Evolutionary conservation across 169 alveolate species (phyloP).

Genomic region (Cystoisospora suis): DNA sequence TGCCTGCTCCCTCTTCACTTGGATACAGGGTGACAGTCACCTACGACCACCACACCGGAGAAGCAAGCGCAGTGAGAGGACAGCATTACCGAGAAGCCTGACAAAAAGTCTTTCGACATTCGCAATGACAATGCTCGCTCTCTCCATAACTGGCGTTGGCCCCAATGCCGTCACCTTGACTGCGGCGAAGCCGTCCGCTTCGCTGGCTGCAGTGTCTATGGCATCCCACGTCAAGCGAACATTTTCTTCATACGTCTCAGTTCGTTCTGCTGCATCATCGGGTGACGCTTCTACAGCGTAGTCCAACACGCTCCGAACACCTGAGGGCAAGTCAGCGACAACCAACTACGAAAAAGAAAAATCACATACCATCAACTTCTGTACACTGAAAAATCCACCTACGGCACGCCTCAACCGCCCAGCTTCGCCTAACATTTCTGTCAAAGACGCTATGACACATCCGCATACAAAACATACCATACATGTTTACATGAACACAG

Average conservation of each 20-base stretch:
- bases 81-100: neutral
- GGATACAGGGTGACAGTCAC: too few relatives aligned
- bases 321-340: neutral
- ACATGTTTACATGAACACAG: too few relatives aligned
- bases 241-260: neutral
- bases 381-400: too few relatives aligned
- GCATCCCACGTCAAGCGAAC: neutral
- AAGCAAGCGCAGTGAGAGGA: neutral
- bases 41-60: neutral
- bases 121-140: neutral
- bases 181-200: slow-evolving; percentile 22
- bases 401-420: too few relatives aligned
- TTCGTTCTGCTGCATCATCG: neutral
- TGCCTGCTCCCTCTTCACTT: too few relatives aligned
- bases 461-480: too few relatives aligned
- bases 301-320: slow-evolving; percentile 44
- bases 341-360: neutral
- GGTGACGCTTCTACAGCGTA: slow-evolving; percentile 57
- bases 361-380: too few relatives aligned
- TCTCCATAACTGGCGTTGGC: neutral
- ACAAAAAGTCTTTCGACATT: slow-evolving; percentile 18
- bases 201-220: neutral
- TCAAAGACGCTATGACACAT: too few relatives aligned
- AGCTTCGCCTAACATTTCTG: too few relatives aligned
- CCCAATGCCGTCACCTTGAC: slow-evolving; percentile 54